A percentile compares a stretch with the other conserved stretches of the same genome.
These are phyloP conservation scores for Aureobasidium zeae DNA, from an alignment of 2,329 filamentous ascomycete genomes.

Conservation along the genomic window DNA sequence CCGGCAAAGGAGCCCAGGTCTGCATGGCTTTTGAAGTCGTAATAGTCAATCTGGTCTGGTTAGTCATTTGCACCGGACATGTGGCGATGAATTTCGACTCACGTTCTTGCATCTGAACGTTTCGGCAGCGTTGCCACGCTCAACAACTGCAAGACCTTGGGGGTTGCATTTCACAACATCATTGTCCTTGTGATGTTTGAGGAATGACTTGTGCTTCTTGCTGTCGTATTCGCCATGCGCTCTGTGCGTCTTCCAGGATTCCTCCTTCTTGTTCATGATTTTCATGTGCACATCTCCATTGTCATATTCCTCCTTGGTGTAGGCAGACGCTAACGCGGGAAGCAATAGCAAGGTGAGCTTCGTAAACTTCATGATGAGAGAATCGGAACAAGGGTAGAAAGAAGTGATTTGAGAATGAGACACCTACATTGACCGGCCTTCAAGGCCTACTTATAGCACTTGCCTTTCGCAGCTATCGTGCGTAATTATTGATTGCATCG, in stretches of 20 bases:
- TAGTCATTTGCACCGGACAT: conserved; percentile 4
- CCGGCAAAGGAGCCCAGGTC: conserved; percentile 41
- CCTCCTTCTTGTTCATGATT: conserved; percentile 16
- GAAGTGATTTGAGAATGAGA: neutral
- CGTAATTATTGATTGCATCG: neutral
- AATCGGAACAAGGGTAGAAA: neutral
- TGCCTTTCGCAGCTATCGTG: neutral
- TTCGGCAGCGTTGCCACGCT: conserved; percentile 37
- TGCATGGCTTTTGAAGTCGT: conserved; percentile 47
- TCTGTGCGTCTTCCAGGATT: conserved; percentile 20
- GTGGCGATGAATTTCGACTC: neutral
- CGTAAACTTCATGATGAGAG: conserved; percentile 13
- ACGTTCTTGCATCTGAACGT: conserved; percentile 41
- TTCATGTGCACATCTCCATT: conserved; percentile 13
- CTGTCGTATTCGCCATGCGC: conserved; percentile 21
- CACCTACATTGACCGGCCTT: neutral
- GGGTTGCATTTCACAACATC: conserved; percentile 27
- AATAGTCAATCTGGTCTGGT: conserved; percentile 38
- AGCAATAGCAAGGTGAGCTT: neutral
- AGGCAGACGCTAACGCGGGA: conserved; percentile 11
- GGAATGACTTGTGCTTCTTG: conserved; percentile 17
- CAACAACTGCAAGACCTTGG: conserved; percentile 36
- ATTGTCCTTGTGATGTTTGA: conserved; percentile 15
- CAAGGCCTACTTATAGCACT: neutral
- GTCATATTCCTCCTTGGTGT: conserved; percentile 15